Base-by-base conservation (phyloP, 805 yeast species). In the Suhomyces sp. region DNA sequence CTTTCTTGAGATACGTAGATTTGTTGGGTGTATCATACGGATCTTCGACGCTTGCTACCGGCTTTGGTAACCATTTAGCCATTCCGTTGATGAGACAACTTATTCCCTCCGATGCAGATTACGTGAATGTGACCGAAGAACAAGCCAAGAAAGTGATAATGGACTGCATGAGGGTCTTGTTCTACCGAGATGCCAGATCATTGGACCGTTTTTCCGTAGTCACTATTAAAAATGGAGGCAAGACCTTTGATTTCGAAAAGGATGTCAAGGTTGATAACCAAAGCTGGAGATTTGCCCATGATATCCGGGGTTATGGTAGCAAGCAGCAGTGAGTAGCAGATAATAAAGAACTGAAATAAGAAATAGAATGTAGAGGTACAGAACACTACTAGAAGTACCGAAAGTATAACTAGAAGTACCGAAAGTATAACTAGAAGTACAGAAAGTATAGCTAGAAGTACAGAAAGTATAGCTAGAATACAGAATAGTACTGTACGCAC, bases 151-250 rank as follows among this genome's bases (percentile, higher is more conserved):
- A 80, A 46, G 83, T 87, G n/a, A 78, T 94, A 40, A 79, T 81
- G 62, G 89, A 92, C 65, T 83, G 93, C 62, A 91, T 94, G 97
- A 90, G 89, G 71, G 96, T 94, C 13, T 79, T 94, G 58, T 94
- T 85, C 69, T 94, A 94, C 77, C 83, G 99, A 70, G 99, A 94
- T 68, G 98, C 97, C 2, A 84, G 99, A 64, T 89, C 97, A 17
- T 73, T 88, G 55, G 96, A 94, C 67, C 87, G 85, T 64, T 94
- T 87, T 71, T 79, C 93, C 0, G 67, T 93, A 60, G 92, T 93
- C 10, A 83, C 90, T 15, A 77, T 94, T 53, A 64, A 62, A 25
- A 81, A 82, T 53, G 60, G 60, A 37, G 82, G 41, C 17, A 29
- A 80, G 43, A 78, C 77, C 43, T 80, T 88, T 58, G 75, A 76